phyloP scores from a whole-genome alignment of 805 yeast genomes.

The Brettanomyces bruxellensis region DNA sequence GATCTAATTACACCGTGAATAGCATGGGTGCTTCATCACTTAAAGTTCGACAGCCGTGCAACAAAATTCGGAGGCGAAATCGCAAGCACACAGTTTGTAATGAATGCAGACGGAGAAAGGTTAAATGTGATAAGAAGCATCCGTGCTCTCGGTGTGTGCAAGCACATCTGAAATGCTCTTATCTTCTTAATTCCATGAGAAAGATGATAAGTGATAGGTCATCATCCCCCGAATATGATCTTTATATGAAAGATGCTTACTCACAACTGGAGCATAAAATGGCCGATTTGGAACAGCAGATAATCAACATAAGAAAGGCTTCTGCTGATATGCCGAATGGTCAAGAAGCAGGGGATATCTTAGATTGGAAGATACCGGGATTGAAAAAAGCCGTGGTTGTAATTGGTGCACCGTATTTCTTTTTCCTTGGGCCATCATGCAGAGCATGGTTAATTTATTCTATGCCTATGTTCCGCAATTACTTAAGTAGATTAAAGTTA shows the following conservation, averaged over 20 bases:
- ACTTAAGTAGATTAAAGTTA: not conserved
- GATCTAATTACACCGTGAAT: no score
- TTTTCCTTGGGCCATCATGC: not conserved
- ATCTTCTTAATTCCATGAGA: not conserved
- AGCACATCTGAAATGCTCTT: not conserved
- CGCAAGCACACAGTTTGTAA: constrained; percentile 7
- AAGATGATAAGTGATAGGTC: not conserved
- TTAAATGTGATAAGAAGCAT: constrained; percentile 8
- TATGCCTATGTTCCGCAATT: not conserved
- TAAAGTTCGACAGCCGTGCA: not conserved
- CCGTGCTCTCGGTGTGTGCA: constrained; percentile 11
- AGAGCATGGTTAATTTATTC: not conserved
- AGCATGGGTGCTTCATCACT: not conserved
- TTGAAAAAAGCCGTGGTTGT: not conserved
- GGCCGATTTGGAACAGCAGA: not conserved
- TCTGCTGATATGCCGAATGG: no score
- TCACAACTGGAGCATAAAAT: not conserved
- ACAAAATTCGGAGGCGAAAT: constrained; percentile 2
- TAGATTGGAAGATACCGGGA: not conserved
- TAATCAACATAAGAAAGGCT: no score
- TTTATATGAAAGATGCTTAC: not conserved
- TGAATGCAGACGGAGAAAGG: constrained; percentile 7
- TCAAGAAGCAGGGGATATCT: no score
- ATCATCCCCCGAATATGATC: not conserved
- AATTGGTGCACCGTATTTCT: not conserved